Base-by-base conservation (phyloP, 257 asterid genomes). In the Echites panduratus region DNA sequence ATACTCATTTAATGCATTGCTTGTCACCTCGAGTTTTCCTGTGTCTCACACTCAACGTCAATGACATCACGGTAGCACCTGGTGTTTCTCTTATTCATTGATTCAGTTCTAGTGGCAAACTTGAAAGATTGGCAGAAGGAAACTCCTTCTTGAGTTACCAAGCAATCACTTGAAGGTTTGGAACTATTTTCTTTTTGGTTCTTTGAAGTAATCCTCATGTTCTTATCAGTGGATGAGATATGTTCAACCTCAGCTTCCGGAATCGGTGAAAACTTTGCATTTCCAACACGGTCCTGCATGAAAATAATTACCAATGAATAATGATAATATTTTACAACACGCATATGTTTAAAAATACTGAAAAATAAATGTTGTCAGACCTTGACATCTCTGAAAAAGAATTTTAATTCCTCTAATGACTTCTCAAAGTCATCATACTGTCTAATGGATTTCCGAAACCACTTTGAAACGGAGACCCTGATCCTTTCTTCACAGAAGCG, bases 391-490 rank as follows among this genome's bases (percentile, higher is more conserved):
- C 75, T 74, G 79, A 91, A 94, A 85, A 91, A 94, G 75, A 90
- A 80, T 79, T 84, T 90, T 73, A 94, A 81, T 65, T 89, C 83
- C 22, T 87, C 85, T 40, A 94, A 57, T 68, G 99, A 87, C 54
- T 85, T 88, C 64, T 87, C 93, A 78, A 91, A 87, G 84, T 75
- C 49, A 78, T 73, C 86, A 75, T 85, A 90, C 71, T 83, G 86
- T 81, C 82, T 87, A 76, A 94, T 83, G 29, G 98, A 89, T 72
- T 88, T 92, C 79, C 99, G 92, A 81, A 94, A 75, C 99, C 99
- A 94, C 88, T 90, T 94, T 73, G 99, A 94, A 70, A 91, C 81
- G 84, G 84, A 81, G 79, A 87, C 78, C 84, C 89, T 83, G 79
- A 88, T 94, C 83, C 96, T 86, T 54, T 87, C 96, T 78, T 82